These are phyloP conservation scores for Collybiopsis confluens DNA, from an alignment of 768 basidiomycete genomes.

Conservation along the genomic window DNA sequence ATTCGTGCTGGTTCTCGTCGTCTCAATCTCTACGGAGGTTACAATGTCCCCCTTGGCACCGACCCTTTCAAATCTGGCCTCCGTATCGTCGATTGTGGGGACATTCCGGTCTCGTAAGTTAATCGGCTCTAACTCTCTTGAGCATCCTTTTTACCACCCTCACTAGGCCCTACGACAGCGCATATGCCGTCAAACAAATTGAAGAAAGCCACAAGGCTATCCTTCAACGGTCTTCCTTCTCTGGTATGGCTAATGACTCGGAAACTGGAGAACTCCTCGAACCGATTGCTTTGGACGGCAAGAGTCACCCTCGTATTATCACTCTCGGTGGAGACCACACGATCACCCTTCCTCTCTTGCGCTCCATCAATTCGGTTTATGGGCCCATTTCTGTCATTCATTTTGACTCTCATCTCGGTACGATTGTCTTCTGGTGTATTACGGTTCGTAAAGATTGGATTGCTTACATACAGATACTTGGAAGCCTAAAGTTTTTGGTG, in stretches of 20 bases:
- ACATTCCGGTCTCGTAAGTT: conserved; percentile 63
- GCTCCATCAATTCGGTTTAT: conserved; percentile 73
- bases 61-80: conserved; percentile 71
- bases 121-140: neutral
- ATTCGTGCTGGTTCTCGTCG: conserved; percentile 78
- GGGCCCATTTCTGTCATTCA: conserved; percentile 81
- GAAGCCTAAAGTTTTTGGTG: conserved; percentile 73
- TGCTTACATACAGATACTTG: conserved; percentile 50
- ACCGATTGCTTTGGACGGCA: conserved; percentile 65
- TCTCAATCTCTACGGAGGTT: conserved; percentile 70
- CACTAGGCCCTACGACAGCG: conserved; percentile 69
- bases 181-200: conserved; percentile 69
- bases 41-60: conserved; percentile 68
- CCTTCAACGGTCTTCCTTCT: conserved; percentile 59
- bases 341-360: conserved; percentile 57
- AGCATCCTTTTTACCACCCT: neutral
- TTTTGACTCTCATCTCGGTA: conserved; percentile 75
- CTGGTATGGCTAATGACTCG: conserved; percentile 59
- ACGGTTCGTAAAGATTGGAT: neutral
- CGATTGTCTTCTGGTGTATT: conserved; percentile 13
- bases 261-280: conserved; percentile 51
- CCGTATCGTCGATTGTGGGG: conserved; percentile 72
- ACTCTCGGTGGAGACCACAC: conserved; percentile 78
- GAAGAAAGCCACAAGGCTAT: conserved; percentile 68
- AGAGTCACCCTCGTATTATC: conserved; percentile 73